Conservation (phyloP, 78 protist species). For the Dictyostelium capitatum region DNA sequence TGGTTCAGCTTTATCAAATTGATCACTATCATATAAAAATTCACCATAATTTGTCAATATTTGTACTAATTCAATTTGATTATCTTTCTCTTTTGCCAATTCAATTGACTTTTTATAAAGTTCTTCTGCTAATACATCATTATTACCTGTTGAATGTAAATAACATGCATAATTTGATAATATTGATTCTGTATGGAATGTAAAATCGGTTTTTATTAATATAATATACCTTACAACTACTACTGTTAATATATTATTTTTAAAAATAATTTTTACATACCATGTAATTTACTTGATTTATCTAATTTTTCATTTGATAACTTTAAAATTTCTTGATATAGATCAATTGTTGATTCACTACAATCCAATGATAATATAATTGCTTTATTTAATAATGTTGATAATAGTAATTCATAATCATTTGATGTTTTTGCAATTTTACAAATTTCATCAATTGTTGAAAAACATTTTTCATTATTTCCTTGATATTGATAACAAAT, state of each 20-base stretch:
- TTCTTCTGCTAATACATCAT: conserved; percentile 35
- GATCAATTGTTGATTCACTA: conserved; percentile 12
- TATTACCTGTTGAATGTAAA: conserved; percentile 40
- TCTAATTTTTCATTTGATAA: conserved; percentile 17
- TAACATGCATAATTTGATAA: conserved; percentile 58
- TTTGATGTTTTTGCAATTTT: conserved; percentile 1
- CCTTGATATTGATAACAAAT: conserved; percentile 56
- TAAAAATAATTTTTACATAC: not conserved
- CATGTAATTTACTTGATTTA: conserved; percentile 14
- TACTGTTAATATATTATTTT: not conserved
- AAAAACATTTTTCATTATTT: not conserved
- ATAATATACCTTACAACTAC: not conserved
- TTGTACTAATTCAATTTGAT: conserved; percentile 32
- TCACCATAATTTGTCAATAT: conserved; percentile 58
- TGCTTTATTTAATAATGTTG: conserved; percentile 46
- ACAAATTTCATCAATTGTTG: conserved; percentile 1
- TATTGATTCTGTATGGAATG: conserved; percentile 15
- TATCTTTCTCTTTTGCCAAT: conserved; percentile 3
- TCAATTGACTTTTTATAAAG: conserved; percentile 13
- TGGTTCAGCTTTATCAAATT: conserved; percentile 30
- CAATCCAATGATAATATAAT: conserved; percentile 31
- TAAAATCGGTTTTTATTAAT: not conserved
- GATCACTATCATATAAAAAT: conserved; percentile 54
- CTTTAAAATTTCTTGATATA: conserved; percentile 14
- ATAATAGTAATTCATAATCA: conserved; percentile 18